Base-by-base conservation (phyloP, 2,329 filamentous ascomycete genomes). In the Torrubiellomyces zombiae region DNA sequence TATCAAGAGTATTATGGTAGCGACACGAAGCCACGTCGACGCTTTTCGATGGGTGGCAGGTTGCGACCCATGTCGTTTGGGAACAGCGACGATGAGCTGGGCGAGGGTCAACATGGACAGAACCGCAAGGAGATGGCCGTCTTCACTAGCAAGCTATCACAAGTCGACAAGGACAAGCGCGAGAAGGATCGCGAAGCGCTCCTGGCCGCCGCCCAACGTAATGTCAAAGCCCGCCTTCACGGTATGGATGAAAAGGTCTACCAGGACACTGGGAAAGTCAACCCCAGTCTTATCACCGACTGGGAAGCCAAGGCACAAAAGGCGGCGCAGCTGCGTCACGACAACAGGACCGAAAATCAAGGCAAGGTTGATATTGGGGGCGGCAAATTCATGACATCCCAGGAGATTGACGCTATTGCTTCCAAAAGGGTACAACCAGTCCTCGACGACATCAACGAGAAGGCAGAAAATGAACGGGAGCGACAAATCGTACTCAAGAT, bases 201-300 rank as follows among this genome's bases (percentile, higher is more conserved):
- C 1, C 58, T 93, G 34, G 76, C 76, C 7, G 72, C 73, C 3
- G 86, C 86, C 2, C 78, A 85, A 42, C 72, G 77, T 21, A 92
- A 92, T 36, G 86, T 94, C n/a, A 71, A 75, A 35, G 72, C 73
- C 12, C 70, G 68, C 20, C 65, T 94, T 36, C 70, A 78, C 32
- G 67, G 65, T 20, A 83, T 94, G 60, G 86, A 95, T 31, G 71
- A 85, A 45, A 74, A 72, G 39, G 67, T 92, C 9, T 81, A 74
- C 36, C 61, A 67, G 9, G 67, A 86, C 26, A 86, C 78, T 2
- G 82, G 82, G 28, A 74, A 75, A 43, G 62, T 77, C 15, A 68
- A 71, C 1, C 69, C 75, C 9, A 63, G 70, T 2, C 67, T 75
- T 39, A 56, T 75, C 37, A 73, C 67, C 14, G 71, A 83, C 26